phyloP scores from a whole-genome alignment of 139 green algal genomes.

The Pseudopediastrum boryanum region DNA sequence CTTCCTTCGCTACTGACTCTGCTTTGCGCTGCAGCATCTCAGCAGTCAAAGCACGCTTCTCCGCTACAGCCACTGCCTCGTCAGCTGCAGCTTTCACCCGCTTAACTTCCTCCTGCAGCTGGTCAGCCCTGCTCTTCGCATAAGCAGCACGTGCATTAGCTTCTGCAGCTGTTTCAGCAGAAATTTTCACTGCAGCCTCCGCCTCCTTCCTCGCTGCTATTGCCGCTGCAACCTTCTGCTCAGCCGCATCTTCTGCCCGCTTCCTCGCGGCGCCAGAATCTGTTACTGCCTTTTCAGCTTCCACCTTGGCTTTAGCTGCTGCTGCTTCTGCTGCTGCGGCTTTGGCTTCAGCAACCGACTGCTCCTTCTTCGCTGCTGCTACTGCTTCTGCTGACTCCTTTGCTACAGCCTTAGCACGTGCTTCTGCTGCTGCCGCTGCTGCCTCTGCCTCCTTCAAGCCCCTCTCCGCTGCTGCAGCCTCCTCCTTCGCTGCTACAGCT shows the following conservation, averaged over 20 bases:
- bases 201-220: too few species aligned
- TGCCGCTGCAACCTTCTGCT: too few species aligned
- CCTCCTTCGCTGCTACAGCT: slow-evolving; percentile 2
- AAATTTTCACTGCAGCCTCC: neutral
- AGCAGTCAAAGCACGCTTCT: neutral
- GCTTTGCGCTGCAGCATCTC: too few species aligned
- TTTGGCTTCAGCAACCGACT: neutral
- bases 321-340: slow-evolving; percentile 9
- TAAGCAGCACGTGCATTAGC: neutral
- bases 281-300: too few species aligned
- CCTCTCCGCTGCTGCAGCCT: neutral
- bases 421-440: neutral
- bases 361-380: neutral
- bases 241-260: too few species aligned
- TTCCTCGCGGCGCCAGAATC: too few species aligned
- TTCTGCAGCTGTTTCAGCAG: slow-evolving; percentile 4
- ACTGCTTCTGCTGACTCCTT: neutral
- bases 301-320: slow-evolving; percentile 2
- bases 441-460: neutral
- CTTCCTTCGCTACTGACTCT: slow-evolving; percentile 3
- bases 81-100: neutral
- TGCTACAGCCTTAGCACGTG: neutral
- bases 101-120: neutral
- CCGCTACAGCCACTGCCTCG: too few species aligned
- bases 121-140: neutral